Conservation (phyloP, 345 rosid species). For the Zanthoxylum bungeanum region DNA sequence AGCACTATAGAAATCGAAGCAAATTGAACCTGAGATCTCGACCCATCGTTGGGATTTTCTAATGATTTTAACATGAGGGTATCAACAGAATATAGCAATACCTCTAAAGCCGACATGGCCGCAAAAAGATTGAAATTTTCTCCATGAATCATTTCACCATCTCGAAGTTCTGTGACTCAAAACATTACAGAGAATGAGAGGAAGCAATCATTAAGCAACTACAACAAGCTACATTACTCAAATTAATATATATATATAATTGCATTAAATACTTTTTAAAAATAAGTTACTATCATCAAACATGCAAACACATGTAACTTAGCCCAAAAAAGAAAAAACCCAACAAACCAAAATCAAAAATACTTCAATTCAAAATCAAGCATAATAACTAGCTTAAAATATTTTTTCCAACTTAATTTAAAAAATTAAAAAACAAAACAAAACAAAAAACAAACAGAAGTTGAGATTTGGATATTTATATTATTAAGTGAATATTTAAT, state of each 20-base stretch:
- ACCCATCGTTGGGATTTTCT: not conserved
- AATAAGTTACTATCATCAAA: not conserved
- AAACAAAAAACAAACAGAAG: constrained; percentile 3
- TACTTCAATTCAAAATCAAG: not conserved
- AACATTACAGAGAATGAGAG: not conserved
- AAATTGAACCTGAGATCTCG: too few relatives aligned
- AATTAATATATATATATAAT: not conserved
- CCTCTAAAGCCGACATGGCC: constrained; percentile 99
- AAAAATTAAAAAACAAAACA: too few relatives aligned
- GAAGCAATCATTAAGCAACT: not conserved
- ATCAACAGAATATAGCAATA: constrained; percentile 24
- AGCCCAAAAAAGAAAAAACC: too few relatives aligned
- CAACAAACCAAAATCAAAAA: not conserved
- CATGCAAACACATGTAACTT: not conserved
- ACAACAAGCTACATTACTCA: not conserved
- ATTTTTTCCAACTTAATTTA: too few relatives aligned
- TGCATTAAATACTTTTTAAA: too few relatives aligned
- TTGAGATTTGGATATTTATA: not conserved
- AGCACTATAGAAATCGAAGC: too few relatives aligned
- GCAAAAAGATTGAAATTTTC: constrained; percentile 95
- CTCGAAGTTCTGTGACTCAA: constrained; percentile 49
- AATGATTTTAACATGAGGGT: not conserved
- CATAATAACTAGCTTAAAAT: not conserved
- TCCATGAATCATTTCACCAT: constrained; percentile 86
- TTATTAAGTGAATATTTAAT: not conserved